Evolutionary conservation across 2,329 filamentous ascomycete species (phyloP).

Genomic region (Chlorencoelia australis): DNA sequence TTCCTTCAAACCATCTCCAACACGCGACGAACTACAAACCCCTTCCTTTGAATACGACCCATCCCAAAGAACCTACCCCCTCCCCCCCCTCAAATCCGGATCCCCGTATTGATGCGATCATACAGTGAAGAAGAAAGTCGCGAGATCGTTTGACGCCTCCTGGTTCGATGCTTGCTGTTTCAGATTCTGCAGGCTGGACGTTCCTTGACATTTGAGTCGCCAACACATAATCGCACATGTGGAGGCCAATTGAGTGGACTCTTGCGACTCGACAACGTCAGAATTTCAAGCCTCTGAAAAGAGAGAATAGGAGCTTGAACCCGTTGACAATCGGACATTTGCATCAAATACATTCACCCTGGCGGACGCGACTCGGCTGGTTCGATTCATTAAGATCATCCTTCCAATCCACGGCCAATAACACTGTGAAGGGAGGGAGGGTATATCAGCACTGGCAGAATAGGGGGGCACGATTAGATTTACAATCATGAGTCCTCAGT

Average conservation of each 20-base stretch:
- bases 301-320: slow-evolving; percentile 6
- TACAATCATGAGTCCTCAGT: slow-evolving; percentile 27
- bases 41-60: too few relatives aligned
- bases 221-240: slow-evolving; percentile 24
- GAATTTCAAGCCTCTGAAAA: slow-evolving; percentile 10
- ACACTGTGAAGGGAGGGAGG: not conserved
- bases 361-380: slow-evolving; percentile 10
- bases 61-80: not conserved
- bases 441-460: too few relatives aligned
- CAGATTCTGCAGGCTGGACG: slow-evolving; percentile 22
- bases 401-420: too few relatives aligned
- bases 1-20: too few relatives aligned
- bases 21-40: too few relatives aligned
- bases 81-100: slow-evolving; percentile 3
- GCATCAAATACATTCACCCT: slow-evolving; percentile 12
- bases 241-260: slow-evolving; percentile 18
- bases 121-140: slow-evolving; percentile 6
- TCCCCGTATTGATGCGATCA: slow-evolving; percentile 15
- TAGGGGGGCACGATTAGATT: slow-evolving; percentile 6
- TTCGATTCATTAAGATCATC: too few relatives aligned
- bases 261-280: slow-evolving; percentile 23
- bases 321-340: slow-evolving; percentile 4
- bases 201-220: slow-evolving; percentile 23
- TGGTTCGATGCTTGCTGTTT: slow-evolving; percentile 21
- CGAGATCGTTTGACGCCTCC: slow-evolving; percentile 13